A percentile compares a stretch with the other conserved stretches of the same genome.
Conservation (phyloP, 1,139 yeast genomes). For the Zhuliangozyma blackwelliae region DNA sequence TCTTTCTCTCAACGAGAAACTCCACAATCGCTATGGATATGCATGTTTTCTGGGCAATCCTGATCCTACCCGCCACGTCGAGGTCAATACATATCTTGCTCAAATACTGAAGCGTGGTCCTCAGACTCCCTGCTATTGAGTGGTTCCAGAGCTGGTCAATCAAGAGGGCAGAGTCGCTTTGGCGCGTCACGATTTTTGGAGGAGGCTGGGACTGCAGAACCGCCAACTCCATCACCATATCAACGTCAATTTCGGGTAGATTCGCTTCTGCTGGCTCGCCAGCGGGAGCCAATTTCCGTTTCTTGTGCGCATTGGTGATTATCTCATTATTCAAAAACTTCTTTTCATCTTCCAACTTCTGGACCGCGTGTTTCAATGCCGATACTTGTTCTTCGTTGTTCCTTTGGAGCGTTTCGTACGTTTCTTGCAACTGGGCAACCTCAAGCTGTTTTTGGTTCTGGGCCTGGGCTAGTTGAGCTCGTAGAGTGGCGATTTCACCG, state of each 20-base stretch:
- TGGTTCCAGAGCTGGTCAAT: slow-evolving; percentile 35
- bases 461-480: slow-evolving; percentile 55
- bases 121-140: slow-evolving; percentile 46
- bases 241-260: neutral
- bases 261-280: neutral
- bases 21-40: slow-evolving; percentile 28
- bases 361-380: slow-evolving; percentile 42
- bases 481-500: slow-evolving; percentile 75
- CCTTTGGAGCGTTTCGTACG: slow-evolving; percentile 24
- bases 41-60: slow-evolving; percentile 26
- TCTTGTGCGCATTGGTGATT: slow-evolving; percentile 15
- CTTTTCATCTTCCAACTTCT: slow-evolving; percentile 64
- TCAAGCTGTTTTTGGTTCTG: slow-evolving; percentile 44
- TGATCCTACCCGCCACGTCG: slow-evolving; percentile 26
- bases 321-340: slow-evolving; percentile 53
- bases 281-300: slow-evolving; percentile 3
- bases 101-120: slow-evolving; percentile 48
- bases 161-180: slow-evolving; percentile 32
- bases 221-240: neutral
- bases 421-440: slow-evolving; percentile 35
- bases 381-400: slow-evolving; percentile 40
- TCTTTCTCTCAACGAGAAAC: slow-evolving; percentile 38
- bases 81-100: slow-evolving; percentile 41
- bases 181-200: slow-evolving; percentile 21
- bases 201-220: neutral